Evolutionary conservation across 75 land plant genomes (phyloP).

Genomic region (Ceratopteris richardii): DNA sequence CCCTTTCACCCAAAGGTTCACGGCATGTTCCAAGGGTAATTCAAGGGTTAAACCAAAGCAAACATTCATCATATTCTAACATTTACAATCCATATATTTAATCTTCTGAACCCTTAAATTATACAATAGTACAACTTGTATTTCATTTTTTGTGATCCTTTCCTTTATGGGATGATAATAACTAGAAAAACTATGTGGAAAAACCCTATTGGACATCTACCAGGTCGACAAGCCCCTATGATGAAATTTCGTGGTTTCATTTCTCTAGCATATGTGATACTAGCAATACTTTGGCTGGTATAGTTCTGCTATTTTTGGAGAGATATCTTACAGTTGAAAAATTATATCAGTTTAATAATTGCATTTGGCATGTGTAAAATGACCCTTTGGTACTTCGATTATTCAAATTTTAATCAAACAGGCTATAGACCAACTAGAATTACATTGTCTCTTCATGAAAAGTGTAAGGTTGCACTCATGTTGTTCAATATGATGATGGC

Average conservation of each 20-base stretch:
- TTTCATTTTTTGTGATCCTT: conserved; percentile 41
- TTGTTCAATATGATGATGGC: too few species aligned
- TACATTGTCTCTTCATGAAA: too few species aligned
- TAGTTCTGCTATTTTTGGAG: conserved; percentile 41
- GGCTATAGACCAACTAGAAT: conserved; percentile 39
- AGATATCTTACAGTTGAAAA: conserved; percentile 43
- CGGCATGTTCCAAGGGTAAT: too few species aligned
- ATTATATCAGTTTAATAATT: conserved; percentile 37
- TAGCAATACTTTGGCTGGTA: conserved; percentile 40
- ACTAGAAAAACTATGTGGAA: conserved; percentile 40
- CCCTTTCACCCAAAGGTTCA: too few species aligned
- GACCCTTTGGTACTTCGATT: conserved; percentile 49
- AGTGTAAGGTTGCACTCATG: too few species aligned
- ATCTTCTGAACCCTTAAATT: too few species aligned
- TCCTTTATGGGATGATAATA: conserved; percentile 19
- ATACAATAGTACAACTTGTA: conserved; percentile 46
- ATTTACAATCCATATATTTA: too few species aligned
- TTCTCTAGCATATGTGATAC: conserved; percentile 39
- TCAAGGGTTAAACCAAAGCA: too few species aligned
- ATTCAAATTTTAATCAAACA: conserved; percentile 36
- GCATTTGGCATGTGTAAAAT: conserved; percentile 48
- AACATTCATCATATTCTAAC: too few species aligned
- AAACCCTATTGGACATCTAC: conserved; percentile 37
- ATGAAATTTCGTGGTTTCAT: conserved; percentile 38
- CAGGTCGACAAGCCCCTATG: conserved; percentile 41